A percentile compares a stretch with the other conserved stretches of the same genome.
phyloP scores from a whole-genome alignment of 257 asterid genomes.

The Ligustrum vulgare region DNA sequence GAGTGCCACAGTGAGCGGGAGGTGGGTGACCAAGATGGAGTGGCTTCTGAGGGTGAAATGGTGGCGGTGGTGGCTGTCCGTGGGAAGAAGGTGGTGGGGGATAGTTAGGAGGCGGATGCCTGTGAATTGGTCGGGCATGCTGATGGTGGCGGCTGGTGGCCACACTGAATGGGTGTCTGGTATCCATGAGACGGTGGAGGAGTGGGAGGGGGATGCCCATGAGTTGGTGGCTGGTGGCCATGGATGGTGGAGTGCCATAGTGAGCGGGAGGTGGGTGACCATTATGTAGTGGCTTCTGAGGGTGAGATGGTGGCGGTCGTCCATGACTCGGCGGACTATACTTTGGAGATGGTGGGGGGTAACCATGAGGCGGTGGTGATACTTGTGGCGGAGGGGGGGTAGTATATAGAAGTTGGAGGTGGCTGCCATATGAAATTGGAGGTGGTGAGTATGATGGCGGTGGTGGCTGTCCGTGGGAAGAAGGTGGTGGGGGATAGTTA shows the following conservation, averaged over 20 bases:
- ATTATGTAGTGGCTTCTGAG: background rate
- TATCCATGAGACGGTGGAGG: slow-evolving; percentile 9
- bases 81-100: background rate
- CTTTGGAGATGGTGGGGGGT: no score
- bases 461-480: background rate
- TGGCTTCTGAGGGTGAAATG: no score
- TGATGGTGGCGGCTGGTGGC: background rate
- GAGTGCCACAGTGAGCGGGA: no score
- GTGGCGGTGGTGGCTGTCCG: slow-evolving; percentile 6
- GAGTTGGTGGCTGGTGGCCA: no score
- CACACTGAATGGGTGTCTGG: slow-evolving; percentile 2
- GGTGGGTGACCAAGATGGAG: no score
- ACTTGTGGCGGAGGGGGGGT: no score
- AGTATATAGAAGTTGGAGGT: no score
- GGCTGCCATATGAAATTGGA: no score
- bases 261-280: no score
- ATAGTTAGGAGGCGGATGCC: background rate
- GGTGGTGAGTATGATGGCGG: background rate
- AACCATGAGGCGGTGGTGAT: no score
- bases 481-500: slow-evolving; percentile 14
- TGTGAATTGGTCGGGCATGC: background rate
- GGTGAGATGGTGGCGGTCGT: background rate
- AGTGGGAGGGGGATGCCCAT: no score
- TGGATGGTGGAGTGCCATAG: no score
- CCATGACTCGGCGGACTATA: background rate